Evolutionary conservation across 2,329 filamentous ascomycete species (phyloP).

Genomic region (Cryphonectria nitschkei): DNA sequence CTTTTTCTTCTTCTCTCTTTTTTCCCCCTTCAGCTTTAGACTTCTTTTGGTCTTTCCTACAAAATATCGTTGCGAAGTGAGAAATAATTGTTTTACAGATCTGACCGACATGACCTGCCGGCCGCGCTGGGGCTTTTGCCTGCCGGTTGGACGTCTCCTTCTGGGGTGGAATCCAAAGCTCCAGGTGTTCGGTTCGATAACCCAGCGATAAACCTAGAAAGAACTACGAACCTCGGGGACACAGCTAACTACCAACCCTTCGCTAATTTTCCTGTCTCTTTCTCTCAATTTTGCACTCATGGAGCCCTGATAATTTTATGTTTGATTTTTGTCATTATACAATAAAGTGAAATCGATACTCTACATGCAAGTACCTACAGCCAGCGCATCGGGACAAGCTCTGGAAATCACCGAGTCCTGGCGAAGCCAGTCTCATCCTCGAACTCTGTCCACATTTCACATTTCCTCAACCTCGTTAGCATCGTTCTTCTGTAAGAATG

Average conservation of each 20-base stretch:
- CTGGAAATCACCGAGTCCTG: conserved; percentile 7
- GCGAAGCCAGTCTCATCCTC: conserved; percentile 9
- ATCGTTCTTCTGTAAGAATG: conserved; percentile 27
- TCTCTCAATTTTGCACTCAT: not conserved
- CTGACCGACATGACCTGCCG: not conserved
- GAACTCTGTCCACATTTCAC: conserved; percentile 9
- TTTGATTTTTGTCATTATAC: not conserved
- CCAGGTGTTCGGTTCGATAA: conserved; percentile 26
- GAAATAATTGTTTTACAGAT: not conserved
- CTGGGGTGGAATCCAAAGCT: conserved; percentile 19
- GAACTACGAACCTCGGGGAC: conserved; percentile 13
- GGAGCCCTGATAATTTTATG: not conserved
- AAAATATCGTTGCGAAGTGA: not conserved
- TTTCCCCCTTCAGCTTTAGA: not conserved
- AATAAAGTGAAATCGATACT: not conserved
- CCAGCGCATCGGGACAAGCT: conserved; percentile 11
- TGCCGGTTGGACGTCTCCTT: conserved; percentile 21
- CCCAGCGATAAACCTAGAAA: conserved; percentile 6
- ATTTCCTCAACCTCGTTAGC: not conserved
- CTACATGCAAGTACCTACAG: not conserved
- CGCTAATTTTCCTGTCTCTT: not conserved
- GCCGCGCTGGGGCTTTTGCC: conserved; percentile 16
- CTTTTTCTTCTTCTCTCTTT: not conserved
- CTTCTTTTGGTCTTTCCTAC: no score
- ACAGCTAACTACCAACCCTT: conserved; percentile 13